Evolutionary conservation across 148 eudicot species (phyloP).

Genomic region (Heliosperma pusillum): DNA sequence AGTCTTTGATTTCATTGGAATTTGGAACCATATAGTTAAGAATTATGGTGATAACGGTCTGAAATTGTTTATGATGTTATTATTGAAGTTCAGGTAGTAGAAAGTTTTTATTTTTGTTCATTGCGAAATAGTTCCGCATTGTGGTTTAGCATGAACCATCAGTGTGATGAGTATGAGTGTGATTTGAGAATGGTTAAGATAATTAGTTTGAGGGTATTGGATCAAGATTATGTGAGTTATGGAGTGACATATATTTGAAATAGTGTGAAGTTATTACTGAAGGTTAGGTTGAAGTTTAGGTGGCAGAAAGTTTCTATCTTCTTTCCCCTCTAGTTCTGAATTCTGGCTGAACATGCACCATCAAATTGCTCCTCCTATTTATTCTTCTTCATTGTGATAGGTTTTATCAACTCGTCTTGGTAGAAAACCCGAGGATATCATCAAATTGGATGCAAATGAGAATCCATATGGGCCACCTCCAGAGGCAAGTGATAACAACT

Average conservation of each 20-base stretch:
- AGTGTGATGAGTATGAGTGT: neutral
- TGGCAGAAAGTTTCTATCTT: too few species aligned
- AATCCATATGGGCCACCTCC: constrained; percentile 99
- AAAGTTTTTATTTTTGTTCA: neutral
- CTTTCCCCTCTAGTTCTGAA: too few species aligned
- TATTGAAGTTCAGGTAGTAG: neutral
- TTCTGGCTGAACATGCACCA: too few species aligned
- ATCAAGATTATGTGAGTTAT: too few species aligned
- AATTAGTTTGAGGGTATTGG: neutral
- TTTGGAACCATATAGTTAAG: neutral
- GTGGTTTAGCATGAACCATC: neutral
- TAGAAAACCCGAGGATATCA: constrained; percentile 88
- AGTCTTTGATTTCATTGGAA: too few species aligned
- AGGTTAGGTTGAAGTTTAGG: too few species aligned
- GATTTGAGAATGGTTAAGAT: neutral
- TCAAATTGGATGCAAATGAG: constrained; percentile 94
- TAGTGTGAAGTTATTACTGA: too few species aligned
- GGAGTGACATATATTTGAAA: too few species aligned
- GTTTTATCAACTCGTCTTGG: constrained; percentile 92
- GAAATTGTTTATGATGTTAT: neutral
- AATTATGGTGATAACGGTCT: too few species aligned
- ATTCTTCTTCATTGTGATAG: constrained; percentile 33
- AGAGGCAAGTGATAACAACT: constrained; percentile 53
- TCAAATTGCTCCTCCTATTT: neutral
- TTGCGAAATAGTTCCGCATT: neutral